Conservation (phyloP, 2,329 filamentous ascomycete species). For the Ceratocystis colombiana region DNA sequence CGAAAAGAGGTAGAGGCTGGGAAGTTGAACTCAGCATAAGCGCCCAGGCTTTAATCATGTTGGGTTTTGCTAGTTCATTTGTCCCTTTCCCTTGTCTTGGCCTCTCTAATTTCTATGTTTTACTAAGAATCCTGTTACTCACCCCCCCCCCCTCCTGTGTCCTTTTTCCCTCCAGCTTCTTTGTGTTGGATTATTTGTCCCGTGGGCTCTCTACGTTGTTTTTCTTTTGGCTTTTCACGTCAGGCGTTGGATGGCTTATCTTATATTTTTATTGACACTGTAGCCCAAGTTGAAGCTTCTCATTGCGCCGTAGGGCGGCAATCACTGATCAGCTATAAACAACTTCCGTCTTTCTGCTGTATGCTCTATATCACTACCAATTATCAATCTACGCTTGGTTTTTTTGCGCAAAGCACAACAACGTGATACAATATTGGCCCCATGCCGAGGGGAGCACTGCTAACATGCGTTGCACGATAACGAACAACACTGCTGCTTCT, state of each 20-base stretch:
- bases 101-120: background rate
- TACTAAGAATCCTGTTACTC: background rate
- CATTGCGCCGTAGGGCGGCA: no score
- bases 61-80: background rate
- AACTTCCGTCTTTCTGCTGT: background rate
- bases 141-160: background rate
- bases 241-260: conserved; percentile 5
- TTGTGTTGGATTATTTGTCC: background rate
- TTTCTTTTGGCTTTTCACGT: conserved; percentile 1
- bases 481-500: background rate
- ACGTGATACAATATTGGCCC: background rate
- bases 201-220: background rate
- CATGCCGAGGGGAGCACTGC: background rate
- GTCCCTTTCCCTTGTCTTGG: background rate
- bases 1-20: conserved; percentile 51
- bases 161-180: background rate
- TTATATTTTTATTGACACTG: background rate
- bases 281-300: background rate
- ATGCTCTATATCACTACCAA: background rate
- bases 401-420: background rate
- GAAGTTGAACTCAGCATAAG: conserved; percentile 44
- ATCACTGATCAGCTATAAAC: background rate
- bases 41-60: background rate
- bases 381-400: background rate
- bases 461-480: background rate